These are phyloP conservation scores for Pluteus cervinus DNA, from an alignment of 768 basidiomycete species.

Conservation along the genomic window DNA sequence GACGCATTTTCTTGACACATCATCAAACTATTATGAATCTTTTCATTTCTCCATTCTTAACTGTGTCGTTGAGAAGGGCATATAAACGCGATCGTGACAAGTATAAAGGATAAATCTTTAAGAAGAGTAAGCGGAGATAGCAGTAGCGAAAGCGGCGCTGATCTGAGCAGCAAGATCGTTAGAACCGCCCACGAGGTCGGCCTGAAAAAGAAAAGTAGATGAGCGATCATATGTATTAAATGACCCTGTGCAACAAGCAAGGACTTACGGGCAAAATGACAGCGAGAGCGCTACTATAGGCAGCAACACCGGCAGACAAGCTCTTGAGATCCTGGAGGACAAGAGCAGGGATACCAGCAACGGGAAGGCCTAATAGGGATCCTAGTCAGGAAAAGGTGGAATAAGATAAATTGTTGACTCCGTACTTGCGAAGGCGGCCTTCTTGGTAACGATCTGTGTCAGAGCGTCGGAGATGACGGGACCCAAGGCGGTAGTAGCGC, in stretches of 20 bases:
- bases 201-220: conserved; percentile 11
- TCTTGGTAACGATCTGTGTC: conserved; percentile 17
- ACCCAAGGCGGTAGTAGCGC: conserved; percentile 10
- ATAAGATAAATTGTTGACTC: too few relatives aligned
- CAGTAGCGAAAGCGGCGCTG: conserved; percentile 17
- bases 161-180: conserved; percentile 12
- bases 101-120: too few relatives aligned
- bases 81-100: too few relatives aligned
- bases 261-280: conserved; percentile 18
- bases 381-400: too few relatives aligned
- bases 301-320: conserved; percentile 14
- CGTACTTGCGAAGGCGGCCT: conserved; percentile 16
- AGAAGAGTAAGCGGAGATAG: conserved; percentile 21
- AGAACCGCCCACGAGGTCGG: conserved; percentile 13
- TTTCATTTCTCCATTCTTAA: too few relatives aligned
- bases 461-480: conserved; percentile 14
- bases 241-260: too few relatives aligned
- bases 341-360: conserved; percentile 22
- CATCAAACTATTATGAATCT: too few relatives aligned
- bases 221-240: not conserved
- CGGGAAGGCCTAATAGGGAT: conserved; percentile 19
- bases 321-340: conserved; percentile 20
- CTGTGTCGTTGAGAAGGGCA: too few relatives aligned
- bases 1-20: too few relatives aligned
- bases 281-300: conserved; percentile 20